These are phyloP conservation scores for Tolypocladium pustulatum DNA, from an alignment of 2,329 filamentous ascomycete genomes.

Conservation along the genomic window DNA sequence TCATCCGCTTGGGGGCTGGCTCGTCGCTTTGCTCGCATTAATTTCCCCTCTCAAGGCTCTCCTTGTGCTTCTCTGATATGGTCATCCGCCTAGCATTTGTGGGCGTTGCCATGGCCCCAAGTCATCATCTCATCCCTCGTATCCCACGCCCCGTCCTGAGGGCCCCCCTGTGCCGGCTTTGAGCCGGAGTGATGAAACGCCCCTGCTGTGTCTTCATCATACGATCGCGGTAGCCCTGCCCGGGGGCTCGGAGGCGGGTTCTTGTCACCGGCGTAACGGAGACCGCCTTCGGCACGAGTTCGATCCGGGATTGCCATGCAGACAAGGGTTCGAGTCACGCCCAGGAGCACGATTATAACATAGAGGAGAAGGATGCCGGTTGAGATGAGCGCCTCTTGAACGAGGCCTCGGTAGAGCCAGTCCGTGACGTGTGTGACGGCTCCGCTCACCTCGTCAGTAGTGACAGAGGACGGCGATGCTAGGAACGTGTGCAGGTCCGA, in stretches of 20 bases:
- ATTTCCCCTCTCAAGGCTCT: not conserved
- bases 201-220: not conserved
- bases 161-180: not conserved
- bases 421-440: constrained; percentile 61
- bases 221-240: not conserved
- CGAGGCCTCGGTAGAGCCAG: constrained; percentile 57
- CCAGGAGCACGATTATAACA: constrained; percentile 65
- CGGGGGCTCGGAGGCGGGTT: constrained; percentile 15
- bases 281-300: constrained; percentile 41
- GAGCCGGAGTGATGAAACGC: not conserved
- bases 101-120: not conserved
- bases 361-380: constrained; percentile 65
- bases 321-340: constrained; percentile 54
- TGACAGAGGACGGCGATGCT: constrained; percentile 59
- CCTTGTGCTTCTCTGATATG: not conserved
- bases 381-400: constrained; percentile 72
- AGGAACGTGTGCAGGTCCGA: constrained; percentile 60
- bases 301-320: constrained; percentile 51
- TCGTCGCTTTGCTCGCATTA: not conserved
- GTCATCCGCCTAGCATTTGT: not conserved
- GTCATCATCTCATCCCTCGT: not conserved
- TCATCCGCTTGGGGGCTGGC: not conserved
- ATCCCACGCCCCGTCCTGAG: not conserved
- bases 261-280: constrained; percentile 22
- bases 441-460: constrained; percentile 71